Conservation (phyloP, 2,329 filamentous ascomycete genomes). For the Fusarium subglutinans region DNA sequence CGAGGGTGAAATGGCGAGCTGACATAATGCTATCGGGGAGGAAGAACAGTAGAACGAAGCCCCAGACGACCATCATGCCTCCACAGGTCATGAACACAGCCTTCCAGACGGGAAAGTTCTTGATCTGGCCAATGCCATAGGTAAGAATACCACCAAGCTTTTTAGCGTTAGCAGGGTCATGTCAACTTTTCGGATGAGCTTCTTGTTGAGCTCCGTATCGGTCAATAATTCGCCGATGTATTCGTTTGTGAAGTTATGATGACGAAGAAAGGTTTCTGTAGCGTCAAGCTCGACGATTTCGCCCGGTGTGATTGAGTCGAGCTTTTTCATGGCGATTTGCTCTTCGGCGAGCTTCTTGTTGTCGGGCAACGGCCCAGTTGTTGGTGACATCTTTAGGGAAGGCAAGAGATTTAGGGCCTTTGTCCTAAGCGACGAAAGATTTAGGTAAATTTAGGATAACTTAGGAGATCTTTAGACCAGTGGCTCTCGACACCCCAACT, state of each 20-base stretch:
- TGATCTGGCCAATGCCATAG: slow-evolving; percentile 63
- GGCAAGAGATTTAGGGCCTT: fast-evolving
- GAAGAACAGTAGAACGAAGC: slow-evolving; percentile 52
- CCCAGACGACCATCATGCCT: slow-evolving; percentile 57
- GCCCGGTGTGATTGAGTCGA: slow-evolving; percentile 23
- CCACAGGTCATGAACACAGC: slow-evolving; percentile 64
- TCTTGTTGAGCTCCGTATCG: slow-evolving; percentile 22
- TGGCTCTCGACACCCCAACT: too few species aligned
- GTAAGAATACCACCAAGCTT: slow-evolving; percentile 54
- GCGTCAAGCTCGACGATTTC: slow-evolving; percentile 30
- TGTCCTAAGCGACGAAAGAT: fast-evolving
- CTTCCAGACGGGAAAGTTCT: slow-evolving; percentile 55
- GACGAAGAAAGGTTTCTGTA: slow-evolving; percentile 30
- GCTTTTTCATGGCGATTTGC: slow-evolving; percentile 23
- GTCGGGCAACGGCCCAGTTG: neutral
- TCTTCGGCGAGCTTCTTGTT: slow-evolving; percentile 7
- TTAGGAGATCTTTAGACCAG: neutral
- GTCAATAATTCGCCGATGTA: slow-evolving; percentile 33
- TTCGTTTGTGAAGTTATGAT: slow-evolving; percentile 34
- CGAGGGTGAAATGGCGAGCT: slow-evolving; percentile 32
- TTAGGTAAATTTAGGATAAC: neutral
- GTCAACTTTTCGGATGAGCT: slow-evolving; percentile 55
- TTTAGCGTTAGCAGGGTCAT: slow-evolving; percentile 34
- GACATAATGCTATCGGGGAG: slow-evolving; percentile 59
- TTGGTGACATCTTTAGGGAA: neutral